Base-by-base conservation (phyloP, 139 green algal genomes). In the Desmodesmus armatus region DNA sequence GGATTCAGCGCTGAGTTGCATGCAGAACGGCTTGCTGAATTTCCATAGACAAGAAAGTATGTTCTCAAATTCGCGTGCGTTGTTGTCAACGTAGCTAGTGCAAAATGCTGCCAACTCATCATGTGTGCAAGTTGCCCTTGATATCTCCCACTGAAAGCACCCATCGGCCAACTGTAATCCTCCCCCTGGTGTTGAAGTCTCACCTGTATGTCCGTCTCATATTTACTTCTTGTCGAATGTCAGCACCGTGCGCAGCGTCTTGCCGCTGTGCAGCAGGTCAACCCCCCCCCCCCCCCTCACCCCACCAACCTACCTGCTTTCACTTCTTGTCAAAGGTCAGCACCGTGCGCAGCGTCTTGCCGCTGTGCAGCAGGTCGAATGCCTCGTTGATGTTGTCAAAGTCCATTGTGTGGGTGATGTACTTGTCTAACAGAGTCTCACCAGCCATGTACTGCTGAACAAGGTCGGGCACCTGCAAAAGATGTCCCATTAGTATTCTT, bases 281-380 rank as follows among this genome's bases (percentile, higher is more conserved):
- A 99, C 99, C 23, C 96, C 97, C 55, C 96, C 84, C 47, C 47
- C 13, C 55, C 55, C 55, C 2, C 15, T 44, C 29, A 72, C 1
- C n/a, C n/a, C n/a, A n/a, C n/a, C n/a, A n/a, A n/a, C n/a, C n/a
- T n/a, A n/a, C n/a, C n/a, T 65, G 23, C 53, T 65, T 19, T 23
- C 23, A 23, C 53, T 74, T 74, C n/a, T 74, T 40, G 21, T 80
- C 73, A 85, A 95, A 94, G 13, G 73, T 92, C 3, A 99, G 92
- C 67, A 99, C 97, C 19, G 86, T 92, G 25, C 97, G 92, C 85
- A 99, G 87, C 91, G 94, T 97, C 63, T 98, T 90, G 7, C 98
- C 98, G 0, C 43, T 82, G 79, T 99, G 94, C 69, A 99, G 91
- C 80, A 98, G 85, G 55, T 99, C 95, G 79, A 99, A 99, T 23